Percentiles rank a stretch among this genome's conserved stretches.
phyloP scores from a whole-genome alignment of 1,284 basidiomycete genomes.

The Marasmius oreades region DNA sequence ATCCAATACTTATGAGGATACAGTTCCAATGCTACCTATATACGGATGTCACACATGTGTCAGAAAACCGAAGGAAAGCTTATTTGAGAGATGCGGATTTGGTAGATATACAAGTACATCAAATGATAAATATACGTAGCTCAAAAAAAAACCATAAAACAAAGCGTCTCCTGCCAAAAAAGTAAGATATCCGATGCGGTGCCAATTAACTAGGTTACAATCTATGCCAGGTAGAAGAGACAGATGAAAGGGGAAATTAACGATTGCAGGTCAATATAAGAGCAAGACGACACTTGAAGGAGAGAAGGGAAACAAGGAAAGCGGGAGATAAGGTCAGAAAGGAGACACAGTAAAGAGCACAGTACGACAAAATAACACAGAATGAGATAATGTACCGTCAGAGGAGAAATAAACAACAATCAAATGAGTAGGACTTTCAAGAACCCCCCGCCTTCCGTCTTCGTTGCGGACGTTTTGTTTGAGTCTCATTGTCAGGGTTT shows the following conservation, averaged over 20 bases:
- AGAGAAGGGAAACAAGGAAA: neutral
- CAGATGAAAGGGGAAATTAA: constrained; percentile 17
- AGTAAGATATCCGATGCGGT: constrained; percentile 32
- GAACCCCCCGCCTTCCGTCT: constrained; percentile 3
- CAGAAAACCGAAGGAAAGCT: constrained; percentile 5
- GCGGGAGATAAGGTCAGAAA: constrained; percentile 28
- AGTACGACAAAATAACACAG: neutral
- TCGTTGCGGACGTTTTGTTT: constrained; percentile 3
- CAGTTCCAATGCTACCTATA: neutral
- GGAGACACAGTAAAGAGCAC: constrained; percentile 11
- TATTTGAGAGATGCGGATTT: constrained; percentile 11
- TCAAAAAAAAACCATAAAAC: constrained; percentile 31
- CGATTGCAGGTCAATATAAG: constrained; percentile 14
- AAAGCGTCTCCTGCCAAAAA: constrained; percentile 23
- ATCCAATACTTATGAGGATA: neutral
- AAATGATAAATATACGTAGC: constrained; percentile 28
- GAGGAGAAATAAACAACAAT: neutral
- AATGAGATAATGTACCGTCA: constrained; percentile 2
- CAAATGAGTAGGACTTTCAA: neutral
- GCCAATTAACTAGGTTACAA: constrained; percentile 40
- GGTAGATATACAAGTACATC: constrained; percentile 29
- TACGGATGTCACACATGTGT: neutral
- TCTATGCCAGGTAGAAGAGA: constrained; percentile 41
- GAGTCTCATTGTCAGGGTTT: neutral
- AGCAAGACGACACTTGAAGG: constrained; percentile 26